phyloP scores from a whole-genome alignment of 1,284 basidiomycete genomes.

The Ustanciosporium gigantosporum region DNA sequence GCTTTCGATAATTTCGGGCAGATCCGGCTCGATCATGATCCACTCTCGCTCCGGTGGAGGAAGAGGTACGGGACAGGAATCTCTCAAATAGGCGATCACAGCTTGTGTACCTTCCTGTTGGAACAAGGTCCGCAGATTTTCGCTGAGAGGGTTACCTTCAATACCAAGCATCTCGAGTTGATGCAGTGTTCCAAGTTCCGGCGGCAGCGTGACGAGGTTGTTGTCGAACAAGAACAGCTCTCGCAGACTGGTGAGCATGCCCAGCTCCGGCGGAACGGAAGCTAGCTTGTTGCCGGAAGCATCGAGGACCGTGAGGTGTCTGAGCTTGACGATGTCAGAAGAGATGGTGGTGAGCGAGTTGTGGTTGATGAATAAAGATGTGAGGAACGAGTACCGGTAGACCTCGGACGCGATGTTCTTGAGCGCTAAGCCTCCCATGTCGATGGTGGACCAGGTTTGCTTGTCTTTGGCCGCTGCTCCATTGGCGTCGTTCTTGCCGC shows the following conservation, averaged over 20 bases:
- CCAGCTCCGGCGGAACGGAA: slow-evolving; percentile 82
- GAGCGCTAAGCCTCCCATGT: slow-evolving; percentile 93
- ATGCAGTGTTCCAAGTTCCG: slow-evolving; percentile 85
- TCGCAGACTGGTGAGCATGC: slow-evolving; percentile 85
- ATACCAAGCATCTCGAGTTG: slow-evolving; percentile 91
- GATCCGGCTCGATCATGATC: slow-evolving; percentile 74
- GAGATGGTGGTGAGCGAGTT: slow-evolving; percentile 83
- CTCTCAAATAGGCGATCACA: slow-evolving; percentile 84
- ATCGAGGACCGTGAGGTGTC: slow-evolving; percentile 87
- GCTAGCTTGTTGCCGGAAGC: slow-evolving; percentile 85
- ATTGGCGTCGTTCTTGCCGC: slow-evolving; percentile 18
- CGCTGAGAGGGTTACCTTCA: slow-evolving; percentile 91
- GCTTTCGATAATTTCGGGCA: slow-evolving; percentile 64
- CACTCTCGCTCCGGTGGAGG: slow-evolving; percentile 83
- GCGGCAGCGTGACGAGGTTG: slow-evolving; percentile 78
- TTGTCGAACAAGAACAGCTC: slow-evolving; percentile 97
- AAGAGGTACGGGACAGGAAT: slow-evolving; percentile 78
- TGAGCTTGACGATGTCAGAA: slow-evolving; percentile 79
- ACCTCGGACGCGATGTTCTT: slow-evolving; percentile 84
- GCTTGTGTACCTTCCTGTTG: slow-evolving; percentile 91
- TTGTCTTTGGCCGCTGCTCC: slow-evolving; percentile 16
- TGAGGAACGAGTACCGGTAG: slow-evolving; percentile 89
- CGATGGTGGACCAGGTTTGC: slow-evolving; percentile 78
- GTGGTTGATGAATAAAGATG: slow-evolving; percentile 95
- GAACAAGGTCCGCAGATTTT: slow-evolving; percentile 75